A percentile compares a stretch with the other conserved stretches of the same genome.
These are phyloP conservation scores for Bacidia rubella DNA, from an alignment of 495 filamentous ascomycete genomes.

Conservation along the genomic window DNA sequence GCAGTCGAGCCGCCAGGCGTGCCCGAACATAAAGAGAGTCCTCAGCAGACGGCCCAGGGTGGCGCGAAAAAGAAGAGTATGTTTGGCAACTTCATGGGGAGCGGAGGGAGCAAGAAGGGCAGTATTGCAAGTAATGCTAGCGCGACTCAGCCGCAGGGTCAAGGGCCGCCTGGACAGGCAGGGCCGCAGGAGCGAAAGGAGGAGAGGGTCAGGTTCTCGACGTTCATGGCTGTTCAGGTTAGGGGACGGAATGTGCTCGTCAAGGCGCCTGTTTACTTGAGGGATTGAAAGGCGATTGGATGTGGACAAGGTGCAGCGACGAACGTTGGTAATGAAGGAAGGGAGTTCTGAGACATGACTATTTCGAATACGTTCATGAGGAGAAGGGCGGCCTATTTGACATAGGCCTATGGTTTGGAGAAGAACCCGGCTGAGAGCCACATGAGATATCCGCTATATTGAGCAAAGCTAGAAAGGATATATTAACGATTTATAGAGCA, in stretches of 20 bases:
- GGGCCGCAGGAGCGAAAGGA: slow-evolving; percentile 23
- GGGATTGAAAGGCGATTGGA: slow-evolving; percentile 1
- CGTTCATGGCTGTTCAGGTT: slow-evolving; percentile 78
- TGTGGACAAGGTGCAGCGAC: background rate
- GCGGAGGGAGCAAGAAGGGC: slow-evolving; percentile 18
- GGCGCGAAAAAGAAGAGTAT: slow-evolving; percentile 32
- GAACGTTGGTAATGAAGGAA: too few relatives aligned
- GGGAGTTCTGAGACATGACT: too few relatives aligned
- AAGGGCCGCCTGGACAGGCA: background rate
- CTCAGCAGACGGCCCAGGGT: slow-evolving; percentile 8
- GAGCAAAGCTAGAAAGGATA: too few relatives aligned
- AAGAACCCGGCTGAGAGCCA: too few relatives aligned
- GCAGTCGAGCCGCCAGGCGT: background rate
- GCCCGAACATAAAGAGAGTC: slow-evolving; percentile 2
- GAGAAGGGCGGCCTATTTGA: too few relatives aligned
- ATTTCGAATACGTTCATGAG: too few relatives aligned
- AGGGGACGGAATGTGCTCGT: slow-evolving; percentile 67
- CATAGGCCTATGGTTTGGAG: too few relatives aligned
- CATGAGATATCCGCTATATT: too few relatives aligned
- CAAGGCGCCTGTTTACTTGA: slow-evolving; percentile 80
- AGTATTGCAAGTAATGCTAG: slow-evolving; percentile 10
- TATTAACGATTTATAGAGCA: too few relatives aligned
- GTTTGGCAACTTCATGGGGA: slow-evolving; percentile 37
- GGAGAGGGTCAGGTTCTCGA: slow-evolving; percentile 62
- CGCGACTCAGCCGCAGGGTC: slow-evolving; percentile 10